A percentile compares a stretch with the other conserved stretches of the same genome.
phyloP scores from a whole-genome alignment of 345 rosid genomes.

The Moricandia arvensis region DNA sequence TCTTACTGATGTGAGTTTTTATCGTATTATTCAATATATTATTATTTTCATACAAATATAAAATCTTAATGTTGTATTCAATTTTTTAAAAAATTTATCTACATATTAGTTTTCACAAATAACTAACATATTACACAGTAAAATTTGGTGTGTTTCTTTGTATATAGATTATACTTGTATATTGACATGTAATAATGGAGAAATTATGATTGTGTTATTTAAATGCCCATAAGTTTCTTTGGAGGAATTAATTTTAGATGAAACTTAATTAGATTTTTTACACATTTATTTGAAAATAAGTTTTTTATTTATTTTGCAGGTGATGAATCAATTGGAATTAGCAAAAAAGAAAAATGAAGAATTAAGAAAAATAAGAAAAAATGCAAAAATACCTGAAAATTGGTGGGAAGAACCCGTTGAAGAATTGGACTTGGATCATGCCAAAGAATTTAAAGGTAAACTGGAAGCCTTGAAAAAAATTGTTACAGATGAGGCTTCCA shows the following conservation, averaged over 20 bases:
- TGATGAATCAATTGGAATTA: constrained; percentile 35
- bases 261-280: background rate
- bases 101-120: background rate
- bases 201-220: background rate
- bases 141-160: background rate
- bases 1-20: constrained; percentile 40
- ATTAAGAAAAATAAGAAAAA: constrained; percentile 35
- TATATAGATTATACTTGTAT: background rate
- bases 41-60: background rate
- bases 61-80: background rate
- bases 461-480: constrained; percentile 43
- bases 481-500: constrained; percentile 38
- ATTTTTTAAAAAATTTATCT: background rate
- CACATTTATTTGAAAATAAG: background rate
- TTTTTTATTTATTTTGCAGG: background rate
- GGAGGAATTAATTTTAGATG: background rate
- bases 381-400: constrained; percentile 1
- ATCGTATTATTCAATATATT: background rate
- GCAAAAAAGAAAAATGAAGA: constrained; percentile 53
- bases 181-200: background rate
- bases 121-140: background rate
- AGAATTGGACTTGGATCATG: constrained; percentile 34
- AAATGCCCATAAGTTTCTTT: background rate
- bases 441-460: constrained; percentile 33
- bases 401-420: constrained; percentile 60